Evolutionary conservation across 257 asterid genomes (phyloP).

Genomic region (Petrea volubilis): DNA sequence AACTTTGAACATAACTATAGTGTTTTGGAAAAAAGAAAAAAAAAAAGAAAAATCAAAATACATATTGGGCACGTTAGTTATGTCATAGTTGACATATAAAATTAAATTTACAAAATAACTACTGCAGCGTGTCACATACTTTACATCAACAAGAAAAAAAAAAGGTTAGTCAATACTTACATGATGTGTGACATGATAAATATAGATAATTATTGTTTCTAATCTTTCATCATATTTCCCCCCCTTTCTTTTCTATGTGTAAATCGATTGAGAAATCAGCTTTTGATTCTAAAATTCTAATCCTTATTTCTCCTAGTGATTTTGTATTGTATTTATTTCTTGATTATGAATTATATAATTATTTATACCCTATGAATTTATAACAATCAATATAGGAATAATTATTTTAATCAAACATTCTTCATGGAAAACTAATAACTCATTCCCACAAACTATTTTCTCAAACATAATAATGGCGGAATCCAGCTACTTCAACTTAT

Average conservation of each 20-base stretch:
- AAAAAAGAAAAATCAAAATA: background rate
- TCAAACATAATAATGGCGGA: background rate
- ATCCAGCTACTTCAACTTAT: background rate
- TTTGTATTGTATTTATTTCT: background rate
- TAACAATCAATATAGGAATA: too few species aligned
- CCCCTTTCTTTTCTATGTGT: too few species aligned
- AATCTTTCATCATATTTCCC: background rate
- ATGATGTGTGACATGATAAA: conserved; percentile 21
- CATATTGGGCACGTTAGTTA: background rate
- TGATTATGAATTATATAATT: too few species aligned
- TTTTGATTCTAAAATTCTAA: conserved; percentile 8
- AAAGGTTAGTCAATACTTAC: background rate
- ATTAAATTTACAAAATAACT: background rate
- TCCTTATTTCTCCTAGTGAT: background rate
- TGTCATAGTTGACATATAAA: background rate
- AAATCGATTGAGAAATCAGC: background rate
- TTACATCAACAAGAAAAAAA: background rate
- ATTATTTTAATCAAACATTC: too few species aligned
- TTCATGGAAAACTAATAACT: too few species aligned
- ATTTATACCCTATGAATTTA: too few species aligned
- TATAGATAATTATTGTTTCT: background rate
- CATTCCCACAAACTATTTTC: too few species aligned
- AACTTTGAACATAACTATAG: too few species aligned
- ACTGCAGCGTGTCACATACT: background rate
- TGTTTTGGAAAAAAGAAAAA: too few species aligned